phyloP scores from a whole-genome alignment of 495 filamentous ascomycete genomes.

The Cladorrhinum samala region DNA sequence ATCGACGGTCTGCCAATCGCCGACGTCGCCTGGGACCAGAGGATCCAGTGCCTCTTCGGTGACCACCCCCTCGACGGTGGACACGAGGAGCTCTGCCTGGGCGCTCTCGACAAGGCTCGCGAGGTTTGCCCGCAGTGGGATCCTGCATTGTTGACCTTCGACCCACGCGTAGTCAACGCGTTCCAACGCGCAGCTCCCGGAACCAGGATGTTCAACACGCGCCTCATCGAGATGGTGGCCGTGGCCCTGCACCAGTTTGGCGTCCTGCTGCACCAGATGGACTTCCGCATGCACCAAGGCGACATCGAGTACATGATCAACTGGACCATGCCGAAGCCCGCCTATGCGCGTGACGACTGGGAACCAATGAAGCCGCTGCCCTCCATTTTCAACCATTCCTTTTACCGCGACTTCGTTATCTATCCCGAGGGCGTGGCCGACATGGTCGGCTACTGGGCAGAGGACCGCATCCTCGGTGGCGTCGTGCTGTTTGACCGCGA shows the following conservation, averaged over 20 bases:
- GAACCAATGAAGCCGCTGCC: constrained; percentile 2
- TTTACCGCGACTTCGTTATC: constrained; percentile 19
- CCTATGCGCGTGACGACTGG: not conserved
- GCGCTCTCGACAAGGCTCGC: constrained; percentile 13
- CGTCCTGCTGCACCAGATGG: constrained; percentile 18
- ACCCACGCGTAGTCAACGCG: constrained; percentile 10
- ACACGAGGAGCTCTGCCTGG: constrained; percentile 19
- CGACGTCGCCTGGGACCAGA: constrained; percentile 15
- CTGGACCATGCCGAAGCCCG: constrained; percentile 6
- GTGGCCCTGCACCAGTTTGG: constrained; percentile 27
- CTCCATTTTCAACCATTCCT: constrained; percentile 20
- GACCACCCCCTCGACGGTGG: constrained; percentile 11
- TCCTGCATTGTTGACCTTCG: constrained; percentile 10
- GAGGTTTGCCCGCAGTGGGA: constrained; percentile 15
- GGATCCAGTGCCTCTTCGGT: not conserved
- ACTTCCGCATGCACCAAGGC: constrained; percentile 8
- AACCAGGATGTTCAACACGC: constrained; percentile 17
- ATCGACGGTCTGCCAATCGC: constrained; percentile 26
- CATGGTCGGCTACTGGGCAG: constrained; percentile 32
- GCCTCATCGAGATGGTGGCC: constrained; percentile 25
- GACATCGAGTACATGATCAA: constrained; percentile 10
- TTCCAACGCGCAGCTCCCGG: constrained; percentile 18
- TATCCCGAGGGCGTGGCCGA: constrained; percentile 28
- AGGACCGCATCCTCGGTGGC: constrained; percentile 24
- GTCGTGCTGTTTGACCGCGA: constrained; percentile 29